Percentiles rank a stretch among this genome's conserved stretches.
Conservation (phyloP, 805 yeast species). For the Starmerella tilneyi region DNA sequence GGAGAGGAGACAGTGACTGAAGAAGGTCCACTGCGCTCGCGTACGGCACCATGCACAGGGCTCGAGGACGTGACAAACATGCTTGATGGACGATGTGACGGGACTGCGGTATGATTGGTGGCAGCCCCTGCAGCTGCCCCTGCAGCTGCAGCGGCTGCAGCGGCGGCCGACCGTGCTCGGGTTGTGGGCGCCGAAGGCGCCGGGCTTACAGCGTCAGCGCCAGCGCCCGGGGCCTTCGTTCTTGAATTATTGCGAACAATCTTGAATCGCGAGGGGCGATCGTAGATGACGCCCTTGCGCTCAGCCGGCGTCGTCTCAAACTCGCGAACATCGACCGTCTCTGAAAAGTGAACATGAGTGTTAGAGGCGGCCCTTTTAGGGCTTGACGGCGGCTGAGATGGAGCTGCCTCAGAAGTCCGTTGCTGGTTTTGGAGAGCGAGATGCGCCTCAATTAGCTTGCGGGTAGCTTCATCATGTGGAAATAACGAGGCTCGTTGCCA, state of each 20-base stretch:
- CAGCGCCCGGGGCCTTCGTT: not conserved
- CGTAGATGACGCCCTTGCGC: conserved; percentile 17
- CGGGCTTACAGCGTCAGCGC: not conserved
- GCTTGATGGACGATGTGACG: too few species aligned
- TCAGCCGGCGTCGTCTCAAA: conserved; percentile 24
- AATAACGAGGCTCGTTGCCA: conserved; percentile 33
- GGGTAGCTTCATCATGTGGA: conserved; percentile 25
- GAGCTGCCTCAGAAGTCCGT: not conserved
- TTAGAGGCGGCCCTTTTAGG: conserved; percentile 7
- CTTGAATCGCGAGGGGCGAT: conserved; percentile 29
- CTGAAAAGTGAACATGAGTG: conserved; percentile 22
- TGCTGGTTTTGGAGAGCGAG: conserved; percentile 7
- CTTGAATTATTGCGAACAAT: not conserved
- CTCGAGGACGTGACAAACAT: not conserved
- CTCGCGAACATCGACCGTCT: conserved; percentile 24
- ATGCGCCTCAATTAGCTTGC: conserved; percentile 16
- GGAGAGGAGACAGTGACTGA: not conserved
- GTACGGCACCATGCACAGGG: conserved; percentile 1
- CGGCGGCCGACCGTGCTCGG: not conserved
- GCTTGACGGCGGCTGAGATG: not conserved
- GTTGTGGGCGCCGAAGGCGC: conserved; percentile 12
- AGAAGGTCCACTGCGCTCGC: not conserved
- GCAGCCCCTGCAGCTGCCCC: conserved; percentile 15
- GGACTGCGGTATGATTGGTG: not conserved
- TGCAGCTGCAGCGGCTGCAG: conserved; percentile 15